Evolutionary conservation across 1,284 basidiomycete genomes (phyloP), one percentile per base, ranked within the genome.

Genomic region (Cystobasidium slooffiae): DNA sequence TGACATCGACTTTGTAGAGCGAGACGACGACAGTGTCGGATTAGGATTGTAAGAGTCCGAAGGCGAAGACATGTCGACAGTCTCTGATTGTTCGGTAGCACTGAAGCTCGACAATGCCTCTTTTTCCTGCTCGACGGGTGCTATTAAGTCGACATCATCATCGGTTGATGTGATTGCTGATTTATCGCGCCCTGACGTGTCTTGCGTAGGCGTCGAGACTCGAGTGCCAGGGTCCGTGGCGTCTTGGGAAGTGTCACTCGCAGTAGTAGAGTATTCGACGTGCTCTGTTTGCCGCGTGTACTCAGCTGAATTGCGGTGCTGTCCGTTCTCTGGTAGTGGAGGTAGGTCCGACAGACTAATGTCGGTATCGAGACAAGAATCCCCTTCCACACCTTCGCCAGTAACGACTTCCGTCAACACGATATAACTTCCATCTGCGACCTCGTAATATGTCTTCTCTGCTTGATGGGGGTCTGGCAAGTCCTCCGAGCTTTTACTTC

Each of bases 341-440:
- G 2, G 31, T 31, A 31, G 31, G 31, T 1, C 31, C 31, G 31
- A 31, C 31, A 31, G 31, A 22, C 39, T 12, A 41, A 12, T 49
- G 14, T 49, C 46, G 46, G 14, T 24, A 4, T 10, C 3, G 22
- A 10, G 18, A 3, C 4, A 24, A 12, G 44, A 63, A 37, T 63
- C 61, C 8, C 16, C 16, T 20, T 41, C 61, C 6, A 12, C 9
- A 9, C 44, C 41, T 12, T 41, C 59, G 44, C 14, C 8, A 16
- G 1, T 10, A 24, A 18, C 61, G 20, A 49, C 44, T 37, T 63
- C 46, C 9, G 61, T 63, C 43, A 63, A 22, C 47, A 63, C 7
- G 46, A 63, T 63, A 49, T 49, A 63, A n/a, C 43, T 63, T 14
- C 46, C 46, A 46, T 63, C 61, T 61, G 12, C 12, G 22, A 24